Base-by-base conservation (phyloP, 2,329 filamentous ascomycete species). In the Pseudocercospora ulei region DNA sequence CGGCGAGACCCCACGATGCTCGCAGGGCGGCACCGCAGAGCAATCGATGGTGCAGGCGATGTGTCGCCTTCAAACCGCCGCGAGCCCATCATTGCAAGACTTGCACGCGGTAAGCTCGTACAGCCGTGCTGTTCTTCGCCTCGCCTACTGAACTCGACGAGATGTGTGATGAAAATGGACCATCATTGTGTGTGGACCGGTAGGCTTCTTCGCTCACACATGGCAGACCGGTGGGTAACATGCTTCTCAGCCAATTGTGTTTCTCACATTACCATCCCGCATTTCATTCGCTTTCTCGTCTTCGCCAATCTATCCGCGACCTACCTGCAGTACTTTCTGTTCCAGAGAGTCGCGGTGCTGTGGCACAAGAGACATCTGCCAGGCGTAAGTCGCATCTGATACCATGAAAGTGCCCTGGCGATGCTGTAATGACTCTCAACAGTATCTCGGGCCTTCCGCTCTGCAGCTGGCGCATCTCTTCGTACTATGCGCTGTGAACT, bases 11-110 rank as follows among this genome's bases (percentile, higher is more conserved):
- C 7, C 39, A 46, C 9, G 12, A 43, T 4, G 44, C 44, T 4
- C 46, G 49, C 19, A 54, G 52, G 8, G 46, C 50, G 27, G 47
- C 47, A 20, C 44, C 49, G 9, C 46, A 51, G 38, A 48, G 61
- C 43, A 60, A 62, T 42, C 63, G 67, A 43, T 88, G 81, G 80
- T 92, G 84, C 64, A 73, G 72, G 49, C 85, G 82, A 60, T 92
- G 84, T 60, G 65, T 73, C 31, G 72, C 74, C 20, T 75, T 75
- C 7, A 90, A 90, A 56, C 82, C 84, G 1, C 76, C 79, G 1
- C 69, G 84, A 48, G 75, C 82, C 1, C 84, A 90, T 67, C 84
- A 92, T 66, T 92, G 84, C 64, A 78, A 77, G 47, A 73, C 74
- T 50, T 92, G 83, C 64, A 67, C 68, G 48, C 75, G 78, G 75